These are phyloP conservation scores for Solanum ossicruentum DNA, from an alignment of 257 asterid species.

Conservation along the genomic window DNA sequence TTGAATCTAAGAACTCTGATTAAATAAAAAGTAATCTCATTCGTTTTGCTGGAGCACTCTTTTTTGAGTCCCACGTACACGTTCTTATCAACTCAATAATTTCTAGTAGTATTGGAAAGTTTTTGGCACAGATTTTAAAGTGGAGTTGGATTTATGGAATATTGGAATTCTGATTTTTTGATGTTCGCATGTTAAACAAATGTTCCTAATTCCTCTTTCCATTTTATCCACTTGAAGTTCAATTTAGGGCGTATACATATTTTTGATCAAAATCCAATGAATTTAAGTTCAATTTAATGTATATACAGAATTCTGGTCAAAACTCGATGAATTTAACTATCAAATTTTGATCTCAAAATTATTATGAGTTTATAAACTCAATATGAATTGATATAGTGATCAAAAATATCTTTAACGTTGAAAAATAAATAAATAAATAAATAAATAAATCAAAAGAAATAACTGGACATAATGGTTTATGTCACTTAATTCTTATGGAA, in stretches of 20 bases:
- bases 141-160: neutral
- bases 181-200: neutral
- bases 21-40: accelerated
- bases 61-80: neutral
- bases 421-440: too few species aligned
- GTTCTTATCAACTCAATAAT: neutral
- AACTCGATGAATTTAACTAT: neutral
- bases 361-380: neutral
- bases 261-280: neutral
- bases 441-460: neutral
- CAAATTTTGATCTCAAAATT: neutral
- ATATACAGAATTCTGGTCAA: neutral
- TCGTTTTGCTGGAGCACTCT: accelerated
- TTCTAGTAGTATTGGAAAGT: neutral
- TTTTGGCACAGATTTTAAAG: neutral
- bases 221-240: neutral
- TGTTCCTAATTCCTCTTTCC: neutral
- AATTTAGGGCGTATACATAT: neutral
- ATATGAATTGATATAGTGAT: too few species aligned
- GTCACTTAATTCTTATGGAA: neutral
- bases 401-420: too few species aligned
- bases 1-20: accelerated
- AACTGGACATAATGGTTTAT: neutral
- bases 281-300: neutral
- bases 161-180: neutral